Percentiles rank a stretch among this genome's conserved stretches.
These are phyloP conservation scores for Kockiozyma suomiensis DNA, from an alignment of 805 yeast species.

Conservation along the genomic window DNA sequence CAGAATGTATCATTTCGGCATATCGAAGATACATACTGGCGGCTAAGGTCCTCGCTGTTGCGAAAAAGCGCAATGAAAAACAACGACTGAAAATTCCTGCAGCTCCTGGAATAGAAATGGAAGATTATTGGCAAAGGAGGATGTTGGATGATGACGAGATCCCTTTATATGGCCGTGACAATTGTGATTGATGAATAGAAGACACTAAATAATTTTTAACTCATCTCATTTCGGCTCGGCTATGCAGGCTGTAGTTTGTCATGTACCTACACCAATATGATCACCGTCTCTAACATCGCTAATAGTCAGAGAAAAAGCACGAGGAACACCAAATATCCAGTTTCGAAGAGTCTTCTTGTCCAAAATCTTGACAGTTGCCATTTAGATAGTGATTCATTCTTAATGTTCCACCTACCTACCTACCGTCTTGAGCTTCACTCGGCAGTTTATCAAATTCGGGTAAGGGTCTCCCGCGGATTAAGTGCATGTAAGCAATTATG, in stretches of 20 bases:
- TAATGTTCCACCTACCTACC: too few species aligned
- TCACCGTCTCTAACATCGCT: slow-evolving; percentile 89
- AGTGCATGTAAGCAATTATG: too few species aligned
- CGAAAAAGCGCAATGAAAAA: slow-evolving; percentile 88
- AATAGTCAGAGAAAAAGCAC: slow-evolving; percentile 41
- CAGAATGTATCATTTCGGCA: slow-evolving; percentile 41
- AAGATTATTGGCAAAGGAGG: slow-evolving; percentile 47
- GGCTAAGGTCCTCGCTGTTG: slow-evolving; percentile 90
- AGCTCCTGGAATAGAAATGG: slow-evolving; percentile 45
- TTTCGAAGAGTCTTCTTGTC: slow-evolving; percentile 18
- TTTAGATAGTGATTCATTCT: too few species aligned
- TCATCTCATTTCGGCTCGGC: too few species aligned
- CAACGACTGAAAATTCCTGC: slow-evolving; percentile 53
- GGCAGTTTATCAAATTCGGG: too few species aligned
- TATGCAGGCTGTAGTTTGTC: too few species aligned
- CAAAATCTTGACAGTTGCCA: slow-evolving; percentile 7
- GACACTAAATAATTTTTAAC: too few species aligned
- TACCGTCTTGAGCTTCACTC: too few species aligned
- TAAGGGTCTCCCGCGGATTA: too few species aligned
- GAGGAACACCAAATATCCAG: slow-evolving; percentile 24
- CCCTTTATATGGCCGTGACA: slow-evolving; percentile 62
- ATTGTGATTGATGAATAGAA: too few species aligned
- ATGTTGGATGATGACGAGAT: slow-evolving; percentile 60
- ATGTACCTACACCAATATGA: slow-evolving; percentile 60
- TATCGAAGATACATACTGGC: slow-evolving; percentile 64